These are phyloP conservation scores for Xanthoceras sorbifolium DNA, from an alignment of 345 rosid genomes.

Conservation along the genomic window DNA sequence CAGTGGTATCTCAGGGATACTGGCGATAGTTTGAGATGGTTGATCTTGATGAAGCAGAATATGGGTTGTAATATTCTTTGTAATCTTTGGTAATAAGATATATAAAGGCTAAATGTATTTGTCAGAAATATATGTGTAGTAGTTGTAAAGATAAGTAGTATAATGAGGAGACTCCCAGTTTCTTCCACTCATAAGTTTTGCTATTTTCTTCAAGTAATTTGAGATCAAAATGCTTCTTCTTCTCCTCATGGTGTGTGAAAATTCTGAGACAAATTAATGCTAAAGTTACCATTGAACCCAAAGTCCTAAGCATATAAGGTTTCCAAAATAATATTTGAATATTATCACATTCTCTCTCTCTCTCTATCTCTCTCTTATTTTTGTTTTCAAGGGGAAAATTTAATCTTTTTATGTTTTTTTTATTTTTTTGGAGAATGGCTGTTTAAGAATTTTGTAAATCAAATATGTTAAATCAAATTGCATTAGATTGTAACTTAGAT, in stretches of 20 bases:
- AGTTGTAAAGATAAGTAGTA: constrained; percentile 40
- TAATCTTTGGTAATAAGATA: constrained; percentile 52
- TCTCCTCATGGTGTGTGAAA: background rate
- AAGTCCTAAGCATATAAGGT: too few relatives aligned
- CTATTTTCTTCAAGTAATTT: constrained; percentile 26
- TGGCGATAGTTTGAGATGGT: constrained; percentile 45
- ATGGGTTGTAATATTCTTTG: constrained; percentile 60
- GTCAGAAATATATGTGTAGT: constrained; percentile 30
- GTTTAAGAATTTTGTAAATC: too few relatives aligned
- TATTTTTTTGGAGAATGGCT: too few relatives aligned
- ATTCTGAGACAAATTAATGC: background rate
- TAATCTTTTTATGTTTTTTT: too few relatives aligned
- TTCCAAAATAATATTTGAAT: too few relatives aligned
- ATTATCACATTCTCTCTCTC: too few relatives aligned
- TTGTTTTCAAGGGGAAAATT: too few relatives aligned
- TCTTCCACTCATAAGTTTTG: constrained; percentile 47
- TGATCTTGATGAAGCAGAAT: constrained; percentile 17
- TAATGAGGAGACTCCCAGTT: constrained; percentile 34
- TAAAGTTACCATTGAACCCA: background rate
- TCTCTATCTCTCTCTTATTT: too few relatives aligned
- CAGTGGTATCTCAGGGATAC: constrained; percentile 84
- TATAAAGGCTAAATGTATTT: constrained; percentile 39
- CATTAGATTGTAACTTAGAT: too few relatives aligned
- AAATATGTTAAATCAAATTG: too few relatives aligned
- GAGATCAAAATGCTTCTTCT: constrained; percentile 14